These are phyloP conservation scores for Euphorbia lathyris DNA, from an alignment of 345 rosid genomes.

Conservation along the genomic window DNA sequence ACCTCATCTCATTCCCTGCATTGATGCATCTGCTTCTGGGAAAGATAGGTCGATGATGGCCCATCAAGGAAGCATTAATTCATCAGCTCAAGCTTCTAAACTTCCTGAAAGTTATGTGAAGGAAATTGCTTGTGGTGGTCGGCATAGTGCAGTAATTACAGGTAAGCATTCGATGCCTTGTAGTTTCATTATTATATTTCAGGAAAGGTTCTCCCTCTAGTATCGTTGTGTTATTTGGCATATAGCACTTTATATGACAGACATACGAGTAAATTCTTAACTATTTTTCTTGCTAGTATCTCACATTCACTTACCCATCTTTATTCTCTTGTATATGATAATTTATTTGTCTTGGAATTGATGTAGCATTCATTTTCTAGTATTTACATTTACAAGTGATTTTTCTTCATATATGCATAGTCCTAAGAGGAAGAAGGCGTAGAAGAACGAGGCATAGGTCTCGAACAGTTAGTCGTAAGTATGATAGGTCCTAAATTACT, in stretches of 20 bases:
- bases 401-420: slow-evolving; percentile 67
- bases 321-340: not conserved
- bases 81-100: slow-evolving; percentile 36
- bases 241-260: too few species aligned
- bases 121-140: slow-evolving; percentile 82
- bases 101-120: slow-evolving; percentile 53
- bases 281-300: slow-evolving; percentile 16
- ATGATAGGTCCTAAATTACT: slow-evolving; percentile 28
- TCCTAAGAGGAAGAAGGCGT: slow-evolving; percentile 71
- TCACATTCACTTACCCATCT: not conserved
- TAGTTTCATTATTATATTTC: too few species aligned
- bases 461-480: slow-evolving; percentile 75
- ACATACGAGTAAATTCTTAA: slow-evolving; percentile 59
- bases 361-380: slow-evolving; percentile 12
- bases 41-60: slow-evolving; percentile 40
- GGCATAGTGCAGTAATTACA: slow-evolving; percentile 77
- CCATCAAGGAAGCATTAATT: slow-evolving; percentile 42
- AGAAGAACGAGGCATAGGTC: slow-evolving; percentile 69
- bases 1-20: slow-evolving; percentile 72
- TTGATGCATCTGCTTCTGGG: slow-evolving; percentile 42
- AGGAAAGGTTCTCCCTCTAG: too few species aligned
- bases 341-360: not conserved
- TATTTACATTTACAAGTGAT: slow-evolving; percentile 37
- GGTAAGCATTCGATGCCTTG: slow-evolving; percentile 38
- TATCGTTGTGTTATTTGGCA: too few species aligned